Conservation (phyloP, 2,329 filamentous ascomycete species). For the Verticillium longisporum region DNA sequence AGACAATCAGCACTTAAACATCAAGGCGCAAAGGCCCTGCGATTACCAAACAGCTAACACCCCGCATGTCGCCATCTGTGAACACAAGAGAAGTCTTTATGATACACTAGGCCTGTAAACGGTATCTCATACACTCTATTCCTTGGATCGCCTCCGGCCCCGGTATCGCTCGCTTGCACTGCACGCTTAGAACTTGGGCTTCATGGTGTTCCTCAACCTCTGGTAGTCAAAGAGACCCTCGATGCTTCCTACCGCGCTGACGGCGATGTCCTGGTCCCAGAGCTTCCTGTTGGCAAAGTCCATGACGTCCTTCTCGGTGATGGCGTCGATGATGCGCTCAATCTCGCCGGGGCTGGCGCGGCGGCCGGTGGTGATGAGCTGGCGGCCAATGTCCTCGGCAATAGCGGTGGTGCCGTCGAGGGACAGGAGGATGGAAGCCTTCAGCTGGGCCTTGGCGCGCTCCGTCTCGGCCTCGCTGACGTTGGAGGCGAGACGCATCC, state of each 20-base stretch:
- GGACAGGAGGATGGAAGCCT: conserved; percentile 94
- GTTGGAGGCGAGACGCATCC: conserved; percentile 86
- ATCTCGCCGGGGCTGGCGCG: conserved; percentile 89
- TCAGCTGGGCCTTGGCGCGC: conserved; percentile 98
- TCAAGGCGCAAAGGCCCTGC: not conserved
- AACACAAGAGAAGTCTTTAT: conserved; percentile 36
- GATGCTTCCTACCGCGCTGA: conserved; percentile 88
- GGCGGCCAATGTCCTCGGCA: conserved; percentile 96
- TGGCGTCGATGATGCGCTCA: conserved; percentile 80
- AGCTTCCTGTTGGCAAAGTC: conserved; percentile 90
- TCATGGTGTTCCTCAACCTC: conserved; percentile 77
- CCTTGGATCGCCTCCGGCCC: conserved; percentile 15
- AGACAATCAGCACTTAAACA: not conserved
- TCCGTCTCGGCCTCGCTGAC: conserved; percentile 89
- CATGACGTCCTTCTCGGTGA: conserved; percentile 96
- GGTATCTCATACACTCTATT: conserved; percentile 53
- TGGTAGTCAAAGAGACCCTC: conserved; percentile 80
- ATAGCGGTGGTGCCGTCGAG: conserved; percentile 96
- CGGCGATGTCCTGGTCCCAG: conserved; percentile 94
- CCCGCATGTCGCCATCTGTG: not conserved
- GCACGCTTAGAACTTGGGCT: conserved; percentile 58
- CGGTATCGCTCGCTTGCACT: conserved; percentile 5
- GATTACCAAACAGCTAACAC: not conserved
- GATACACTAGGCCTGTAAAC: conserved; percentile 46
- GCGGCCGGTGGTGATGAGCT: conserved; percentile 95